Base-by-base conservation (phyloP, 495 filamentous ascomycete species). In the Evernia prunastri region DNA sequence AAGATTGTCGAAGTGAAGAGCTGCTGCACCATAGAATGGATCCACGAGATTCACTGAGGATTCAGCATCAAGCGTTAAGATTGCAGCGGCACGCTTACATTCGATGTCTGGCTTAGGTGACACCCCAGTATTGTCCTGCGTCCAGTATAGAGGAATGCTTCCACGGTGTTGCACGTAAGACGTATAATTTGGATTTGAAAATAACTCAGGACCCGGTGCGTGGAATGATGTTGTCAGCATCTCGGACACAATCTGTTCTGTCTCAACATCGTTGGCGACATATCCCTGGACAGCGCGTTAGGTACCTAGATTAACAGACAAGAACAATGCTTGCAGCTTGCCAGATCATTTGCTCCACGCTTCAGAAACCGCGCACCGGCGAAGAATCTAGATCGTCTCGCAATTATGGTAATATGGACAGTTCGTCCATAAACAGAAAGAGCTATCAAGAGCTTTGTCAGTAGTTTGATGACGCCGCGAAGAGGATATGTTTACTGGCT, bases 211-310 rank as follows among this genome's bases (percentile, higher is more conserved):
- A 9, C 90, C 92, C 8, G 94, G 89, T 5, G 88, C 89, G 78
- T 98, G 94, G 71, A 98, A 97, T 0, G 94, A 96, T 4, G 94
- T 97, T 3, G 91, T 96, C 39, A 90, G 76, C 70, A 90, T 87
- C 72, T 98, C 95, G 17, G 92, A 92, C 13, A 97, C 92, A 66
- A 98, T 97, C 73, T 98, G 94, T 75, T 98, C 94, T 8, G 95
- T 97, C 76, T 98, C 95, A n/a, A 98, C 94, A 74, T 98, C 94
- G 71, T 98, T 98, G 43, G 94, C 94, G 59, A 98, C 94, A 74
- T 96, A 96, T 27, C 94, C 94, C 78, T 80, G 63, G 10, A 47
- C 2, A 25, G 27, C 39, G 37, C 29, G 60, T 29, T 45, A 29
- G 61, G 72, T 65, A 74, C 66, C 56, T 29, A 57, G 13, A 42